phyloP scores from a whole-genome alignment of 352 stramenopile species.

The Phytophthora palmivora region DNA sequence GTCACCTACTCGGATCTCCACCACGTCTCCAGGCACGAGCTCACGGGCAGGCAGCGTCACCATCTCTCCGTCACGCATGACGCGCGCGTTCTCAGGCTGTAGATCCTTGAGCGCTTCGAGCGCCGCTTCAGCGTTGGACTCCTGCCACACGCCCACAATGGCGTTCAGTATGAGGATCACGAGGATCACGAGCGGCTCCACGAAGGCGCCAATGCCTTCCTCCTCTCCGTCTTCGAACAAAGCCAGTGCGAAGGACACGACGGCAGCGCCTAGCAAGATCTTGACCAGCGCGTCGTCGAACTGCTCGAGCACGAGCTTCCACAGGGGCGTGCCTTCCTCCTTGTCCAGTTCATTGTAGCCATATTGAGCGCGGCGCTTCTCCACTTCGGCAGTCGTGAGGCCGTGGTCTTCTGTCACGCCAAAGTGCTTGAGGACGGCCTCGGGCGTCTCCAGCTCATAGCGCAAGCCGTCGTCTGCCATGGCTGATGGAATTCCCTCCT shows the following conservation, averaged over 20 bases:
- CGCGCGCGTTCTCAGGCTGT: constrained; percentile 92
- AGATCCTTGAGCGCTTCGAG: constrained; percentile 97
- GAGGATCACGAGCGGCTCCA: constrained; percentile 98
- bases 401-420: constrained; percentile 67
- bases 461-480: constrained; percentile 43
- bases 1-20: constrained; percentile 97
- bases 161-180: constrained; percentile 97
- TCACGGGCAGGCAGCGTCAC: constrained; percentile 86
- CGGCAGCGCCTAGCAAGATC: constrained; percentile 97
- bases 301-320: constrained; percentile 97
- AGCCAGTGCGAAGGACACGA: constrained; percentile 95
- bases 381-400: constrained; percentile 59
- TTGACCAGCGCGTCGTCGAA: constrained; percentile 99
- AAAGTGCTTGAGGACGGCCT: constrained; percentile 82
- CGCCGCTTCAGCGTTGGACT: constrained; percentile 93
- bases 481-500: constrained; percentile 6
- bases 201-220: constrained; percentile 92
- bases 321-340: constrained; percentile 89
- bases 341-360: constrained; percentile 93
- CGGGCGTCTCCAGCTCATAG: constrained; percentile 74
- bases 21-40: constrained; percentile 97
- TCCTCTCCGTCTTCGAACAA: constrained; percentile 89
- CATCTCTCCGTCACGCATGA: constrained; percentile 89
- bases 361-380: constrained; percentile 57
- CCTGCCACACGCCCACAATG: constrained; percentile 97